These are phyloP conservation scores for Mycena vitilis DNA, from an alignment of 768 basidiomycete species.

Conservation along the genomic window DNA sequence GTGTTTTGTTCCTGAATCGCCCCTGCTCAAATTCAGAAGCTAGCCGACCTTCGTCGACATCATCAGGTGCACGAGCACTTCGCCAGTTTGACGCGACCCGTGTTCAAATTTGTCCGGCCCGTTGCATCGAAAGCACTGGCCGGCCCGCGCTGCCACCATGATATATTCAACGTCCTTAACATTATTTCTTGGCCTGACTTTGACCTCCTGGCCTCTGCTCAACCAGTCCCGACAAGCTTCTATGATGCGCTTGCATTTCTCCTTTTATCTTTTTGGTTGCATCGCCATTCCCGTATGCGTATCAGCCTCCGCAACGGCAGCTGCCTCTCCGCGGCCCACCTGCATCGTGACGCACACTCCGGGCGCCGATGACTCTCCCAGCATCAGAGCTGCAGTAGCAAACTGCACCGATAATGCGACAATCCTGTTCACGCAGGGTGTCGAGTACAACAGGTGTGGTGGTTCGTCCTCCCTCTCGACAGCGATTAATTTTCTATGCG, in stretches of 20 bases:
- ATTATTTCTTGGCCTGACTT: too few relatives aligned
- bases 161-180: not conserved
- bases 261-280: not conserved
- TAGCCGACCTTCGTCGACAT: too few relatives aligned
- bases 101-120: not conserved
- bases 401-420: slow-evolving; percentile 33
- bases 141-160: not conserved
- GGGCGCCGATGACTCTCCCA: slow-evolving; percentile 26
- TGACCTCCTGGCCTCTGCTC: not conserved
- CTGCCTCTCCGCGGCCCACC: slow-evolving; percentile 25
- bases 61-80: too few relatives aligned
- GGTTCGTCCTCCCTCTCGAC: not conserved
- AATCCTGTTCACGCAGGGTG: slow-evolving; percentile 26
- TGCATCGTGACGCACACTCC: slow-evolving; percentile 32
- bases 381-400: slow-evolving; percentile 25
- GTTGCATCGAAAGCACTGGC: not conserved
- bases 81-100: not conserved
- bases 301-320: slow-evolving; percentile 9
- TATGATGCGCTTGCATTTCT: slow-evolving; percentile 5
- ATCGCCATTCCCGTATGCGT: not conserved
- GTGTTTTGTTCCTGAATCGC: too few relatives aligned
- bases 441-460: slow-evolving; percentile 31
- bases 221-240: not conserved
- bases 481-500: not conserved
- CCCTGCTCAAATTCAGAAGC: too few relatives aligned